Evolutionary conservation across 768 basidiomycete species (phyloP).

Genomic region (Termitomyces sp.): DNA sequence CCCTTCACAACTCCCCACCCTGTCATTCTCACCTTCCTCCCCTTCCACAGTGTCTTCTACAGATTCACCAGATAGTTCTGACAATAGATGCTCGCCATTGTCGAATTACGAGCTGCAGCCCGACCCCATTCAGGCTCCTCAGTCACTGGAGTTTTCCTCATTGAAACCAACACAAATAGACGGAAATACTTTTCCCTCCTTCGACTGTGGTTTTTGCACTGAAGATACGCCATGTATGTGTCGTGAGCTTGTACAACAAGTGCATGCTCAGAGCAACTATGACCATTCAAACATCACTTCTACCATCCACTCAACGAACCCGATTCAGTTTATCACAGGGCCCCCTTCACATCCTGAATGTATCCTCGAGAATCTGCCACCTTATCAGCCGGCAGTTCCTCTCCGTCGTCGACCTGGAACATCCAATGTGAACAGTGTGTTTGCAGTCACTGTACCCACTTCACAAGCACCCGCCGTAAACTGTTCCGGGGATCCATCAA

Average conservation of each 20-base stretch:
- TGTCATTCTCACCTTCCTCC: constrained; percentile 35
- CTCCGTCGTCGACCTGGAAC: constrained; percentile 52
- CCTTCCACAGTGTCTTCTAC: constrained; percentile 50
- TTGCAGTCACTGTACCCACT: constrained; percentile 36
- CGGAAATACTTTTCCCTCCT: constrained; percentile 32
- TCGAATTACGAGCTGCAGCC: constrained; percentile 25
- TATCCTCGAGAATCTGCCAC: constrained; percentile 71
- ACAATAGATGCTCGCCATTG: constrained; percentile 25
- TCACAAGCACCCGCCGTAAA: constrained; percentile 24
- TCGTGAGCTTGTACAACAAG: constrained; percentile 56
- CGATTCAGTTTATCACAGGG: constrained; percentile 18
- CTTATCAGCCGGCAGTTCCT: constrained; percentile 78
- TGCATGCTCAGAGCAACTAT: constrained; percentile 19
- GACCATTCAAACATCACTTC: constrained; percentile 15
- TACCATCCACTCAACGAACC: constrained; percentile 18
- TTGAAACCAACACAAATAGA: constrained; percentile 20
- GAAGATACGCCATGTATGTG: constrained; percentile 72
- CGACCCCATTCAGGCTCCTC: constrained; percentile 20
- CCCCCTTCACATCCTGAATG: constrained; percentile 33
- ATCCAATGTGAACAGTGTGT: constrained; percentile 41
- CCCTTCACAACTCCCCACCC: constrained; percentile 23
- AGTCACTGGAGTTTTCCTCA: constrained; percentile 25
- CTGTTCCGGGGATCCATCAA: constrained; percentile 84
- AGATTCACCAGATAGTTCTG: constrained; percentile 29
- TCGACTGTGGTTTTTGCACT: constrained; percentile 74